Evolutionary conservation across 352 stramenopile species (phyloP).

Genomic region (Pelagophyceae sp.): DNA sequence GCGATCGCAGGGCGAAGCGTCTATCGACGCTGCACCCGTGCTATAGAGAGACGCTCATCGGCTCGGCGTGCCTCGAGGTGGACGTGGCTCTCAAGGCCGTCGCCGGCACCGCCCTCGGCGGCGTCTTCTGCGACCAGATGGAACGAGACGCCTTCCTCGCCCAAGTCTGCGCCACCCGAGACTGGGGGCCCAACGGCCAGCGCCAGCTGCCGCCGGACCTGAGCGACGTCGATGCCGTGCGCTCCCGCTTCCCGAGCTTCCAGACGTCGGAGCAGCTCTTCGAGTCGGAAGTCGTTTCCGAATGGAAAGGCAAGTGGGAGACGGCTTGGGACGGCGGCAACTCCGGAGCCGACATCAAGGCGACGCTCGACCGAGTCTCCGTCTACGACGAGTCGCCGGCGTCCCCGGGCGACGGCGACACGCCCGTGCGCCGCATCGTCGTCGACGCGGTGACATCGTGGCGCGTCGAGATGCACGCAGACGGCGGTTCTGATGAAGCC

Average conservation of each 20-base stretch:
- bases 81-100: conserved; percentile 10
- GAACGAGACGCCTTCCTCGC: background rate
- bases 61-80: background rate
- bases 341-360: background rate
- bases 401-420: background rate
- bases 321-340: background rate
- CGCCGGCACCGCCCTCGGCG: conserved; percentile 4
- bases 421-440: background rate
- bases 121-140: background rate
- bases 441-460: background rate
- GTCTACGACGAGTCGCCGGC: background rate
- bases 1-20: background rate
- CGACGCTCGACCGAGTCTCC: background rate
- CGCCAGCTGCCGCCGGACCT: background rate
- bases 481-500: background rate
- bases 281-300: background rate
- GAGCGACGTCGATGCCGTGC: background rate
- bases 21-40: conserved; percentile 1
- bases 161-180: background rate
- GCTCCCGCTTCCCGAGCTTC: background rate
- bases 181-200: conserved; percentile 9
- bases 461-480: background rate
- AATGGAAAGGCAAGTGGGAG: conserved; percentile 5
- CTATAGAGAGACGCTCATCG: conserved; percentile 2
- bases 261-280: background rate